Evolutionary conservation across 306 rosid genomes (phyloP).

Genomic region (Vigna trinervia): DNA sequence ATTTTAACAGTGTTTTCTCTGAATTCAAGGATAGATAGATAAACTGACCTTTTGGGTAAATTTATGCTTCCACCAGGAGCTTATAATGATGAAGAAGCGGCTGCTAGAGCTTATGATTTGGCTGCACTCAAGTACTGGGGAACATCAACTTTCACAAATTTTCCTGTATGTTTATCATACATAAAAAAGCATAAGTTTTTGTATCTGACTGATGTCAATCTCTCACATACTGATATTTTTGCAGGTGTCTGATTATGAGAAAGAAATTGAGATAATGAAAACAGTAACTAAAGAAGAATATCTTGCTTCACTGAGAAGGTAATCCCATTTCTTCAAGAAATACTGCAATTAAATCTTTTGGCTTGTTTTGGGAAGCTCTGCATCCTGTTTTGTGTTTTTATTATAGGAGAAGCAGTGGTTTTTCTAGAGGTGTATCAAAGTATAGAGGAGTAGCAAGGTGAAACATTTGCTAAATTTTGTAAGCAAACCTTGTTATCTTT

Average conservation of each 20-base stretch:
- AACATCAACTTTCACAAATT: slow-evolving; percentile 78
- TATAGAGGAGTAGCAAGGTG: slow-evolving; percentile 97
- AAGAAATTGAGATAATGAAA: slow-evolving; percentile 79
- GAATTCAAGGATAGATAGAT: slow-evolving; percentile 5
- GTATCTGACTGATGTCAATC: slow-evolving; percentile 4
- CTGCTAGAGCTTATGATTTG: slow-evolving; percentile 94
- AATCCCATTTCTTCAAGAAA: slow-evolving; percentile 23
- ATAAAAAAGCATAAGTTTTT: neutral
- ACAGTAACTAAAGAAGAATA: slow-evolving; percentile 87
- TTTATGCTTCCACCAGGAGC: slow-evolving; percentile 62
- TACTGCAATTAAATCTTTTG: neutral
- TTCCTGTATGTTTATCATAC: slow-evolving; percentile 52
- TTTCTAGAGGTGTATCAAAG: slow-evolving; percentile 96
- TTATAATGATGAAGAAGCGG: slow-evolving; percentile 92
- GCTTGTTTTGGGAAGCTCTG: neutral
- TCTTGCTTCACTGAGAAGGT: slow-evolving; percentile 92
- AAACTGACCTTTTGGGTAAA: slow-evolving; percentile 15
- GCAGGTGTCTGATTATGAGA: slow-evolving; percentile 74
- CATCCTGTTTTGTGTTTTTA: neutral
- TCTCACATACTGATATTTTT: neutral
- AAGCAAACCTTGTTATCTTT: neutral
- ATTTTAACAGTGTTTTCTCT: neutral
- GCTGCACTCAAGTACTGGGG: slow-evolving; percentile 97
- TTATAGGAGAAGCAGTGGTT: slow-evolving; percentile 89
- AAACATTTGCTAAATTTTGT: neutral